These are phyloP conservation scores for Erodium trifolium DNA, from an alignment of 441 rosid species.

Conservation along the genomic window DNA sequence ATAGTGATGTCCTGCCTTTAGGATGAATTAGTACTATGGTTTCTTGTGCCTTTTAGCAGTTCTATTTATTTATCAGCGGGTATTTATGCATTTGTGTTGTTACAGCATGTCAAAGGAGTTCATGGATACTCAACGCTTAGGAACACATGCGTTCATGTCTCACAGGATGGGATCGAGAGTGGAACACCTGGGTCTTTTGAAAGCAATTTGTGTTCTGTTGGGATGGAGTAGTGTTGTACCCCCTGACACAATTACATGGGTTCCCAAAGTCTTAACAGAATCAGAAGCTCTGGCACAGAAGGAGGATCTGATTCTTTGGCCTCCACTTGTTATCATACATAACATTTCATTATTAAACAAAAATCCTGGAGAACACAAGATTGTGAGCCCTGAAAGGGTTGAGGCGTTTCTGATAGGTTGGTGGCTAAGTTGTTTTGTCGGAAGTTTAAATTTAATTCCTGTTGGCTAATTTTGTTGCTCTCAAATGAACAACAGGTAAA, in stretches of 20 bases:
- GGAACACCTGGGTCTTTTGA: constrained; percentile 54
- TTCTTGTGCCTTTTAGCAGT: neutral
- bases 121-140: constrained; percentile 42
- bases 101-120: constrained; percentile 57
- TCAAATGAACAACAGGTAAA: constrained; percentile 27
- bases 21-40: no score
- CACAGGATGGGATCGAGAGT: constrained; percentile 44
- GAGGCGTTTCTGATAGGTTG: constrained; percentile 50
- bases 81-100: constrained; percentile 12
- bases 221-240: constrained; percentile 48
- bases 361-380: constrained; percentile 39
- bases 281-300: constrained; percentile 44
- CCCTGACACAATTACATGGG: constrained; percentile 40
- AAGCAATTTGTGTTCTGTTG: constrained; percentile 51
- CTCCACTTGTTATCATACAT: constrained; percentile 45
- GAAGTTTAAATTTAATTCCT: neutral
- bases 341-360: constrained; percentile 42
- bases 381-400: constrained; percentile 40
- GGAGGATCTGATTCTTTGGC: constrained; percentile 65
- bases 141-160: constrained; percentile 48
- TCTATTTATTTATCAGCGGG: neutral
- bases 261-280: constrained; percentile 35
- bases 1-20: neutral
- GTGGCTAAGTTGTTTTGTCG: constrained; percentile 2
- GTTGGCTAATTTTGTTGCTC: neutral